Conservation (phyloP, 371 early-diverging fungal genomes). For the Mucor indicus region DNA sequence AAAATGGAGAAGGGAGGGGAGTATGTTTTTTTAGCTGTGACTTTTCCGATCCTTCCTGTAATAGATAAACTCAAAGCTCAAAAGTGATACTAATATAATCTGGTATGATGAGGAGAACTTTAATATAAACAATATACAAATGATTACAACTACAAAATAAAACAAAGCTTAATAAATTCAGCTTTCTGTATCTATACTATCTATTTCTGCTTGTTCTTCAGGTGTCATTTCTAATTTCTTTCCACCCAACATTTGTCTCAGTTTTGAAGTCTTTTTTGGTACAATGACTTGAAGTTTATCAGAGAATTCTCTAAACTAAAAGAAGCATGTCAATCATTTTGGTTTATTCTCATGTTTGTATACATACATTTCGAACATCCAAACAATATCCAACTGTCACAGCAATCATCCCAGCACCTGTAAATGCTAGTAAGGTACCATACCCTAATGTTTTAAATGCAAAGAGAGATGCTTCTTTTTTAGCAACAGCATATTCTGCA, state of each 20-base stretch:
- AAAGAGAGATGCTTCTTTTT: constrained; percentile 34
- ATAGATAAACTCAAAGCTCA: too few species aligned
- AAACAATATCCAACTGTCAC: constrained; percentile 33
- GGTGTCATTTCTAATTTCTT: constrained; percentile 30
- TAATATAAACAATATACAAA: too few species aligned
- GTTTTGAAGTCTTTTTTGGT: constrained; percentile 28
- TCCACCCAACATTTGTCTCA: constrained; percentile 38
- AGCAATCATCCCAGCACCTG: constrained; percentile 34
- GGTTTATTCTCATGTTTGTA: background rate
- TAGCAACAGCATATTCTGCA: constrained; percentile 37
- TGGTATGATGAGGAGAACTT: too few species aligned
- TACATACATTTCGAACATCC: constrained; percentile 45
- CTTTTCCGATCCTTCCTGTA: too few species aligned
- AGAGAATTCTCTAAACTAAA: constrained; percentile 44
- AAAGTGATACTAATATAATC: too few species aligned
- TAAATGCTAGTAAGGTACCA: constrained; percentile 42
- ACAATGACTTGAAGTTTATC: constrained; percentile 42
- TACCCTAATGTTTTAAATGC: constrained; percentile 44
- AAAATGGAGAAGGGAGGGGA: too few species aligned
- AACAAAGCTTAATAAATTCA: too few species aligned
- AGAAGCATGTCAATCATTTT: background rate
- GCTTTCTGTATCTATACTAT: constrained; percentile 16
- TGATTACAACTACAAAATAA: too few species aligned
- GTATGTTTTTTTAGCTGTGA: too few species aligned
- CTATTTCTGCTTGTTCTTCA: constrained; percentile 30